Percentiles rank a stretch among this genome's conserved stretches.
These are phyloP conservation scores for Tuber indicum DNA, from an alignment of 495 filamentous ascomycete genomes.

Conservation along the genomic window DNA sequence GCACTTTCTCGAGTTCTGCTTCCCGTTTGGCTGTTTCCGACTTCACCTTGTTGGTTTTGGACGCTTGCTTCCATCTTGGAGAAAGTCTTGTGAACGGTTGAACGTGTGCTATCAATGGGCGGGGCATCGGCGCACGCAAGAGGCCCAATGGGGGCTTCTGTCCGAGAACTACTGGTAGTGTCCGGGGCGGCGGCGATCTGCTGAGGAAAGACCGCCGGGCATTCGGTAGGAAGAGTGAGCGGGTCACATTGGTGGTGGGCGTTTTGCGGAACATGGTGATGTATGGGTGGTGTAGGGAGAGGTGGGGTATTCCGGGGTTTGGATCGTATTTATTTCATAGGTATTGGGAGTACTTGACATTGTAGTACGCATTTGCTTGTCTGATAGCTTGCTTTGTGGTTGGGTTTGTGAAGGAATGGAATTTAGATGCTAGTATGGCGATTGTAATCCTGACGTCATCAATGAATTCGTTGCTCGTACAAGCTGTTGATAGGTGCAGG, in stretches of 20 bases:
- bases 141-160: neutral
- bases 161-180: neutral
- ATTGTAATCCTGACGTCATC: conserved; percentile 1
- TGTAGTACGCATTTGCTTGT: neutral
- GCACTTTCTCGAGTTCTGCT: conserved; percentile 36
- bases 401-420: neutral
- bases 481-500: neutral
- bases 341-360: neutral
- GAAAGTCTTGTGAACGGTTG: neutral
- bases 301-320: neutral
- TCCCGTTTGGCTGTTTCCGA: neutral
- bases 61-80: neutral
- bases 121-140: neutral
- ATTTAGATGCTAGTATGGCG: neutral
- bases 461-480: neutral
- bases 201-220: neutral
- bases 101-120: neutral
- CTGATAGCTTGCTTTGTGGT: neutral
- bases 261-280: neutral
- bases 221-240: neutral
- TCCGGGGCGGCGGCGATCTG: neutral
- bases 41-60: neutral
- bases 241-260: neutral
- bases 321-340: neutral
- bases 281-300: neutral